These are phyloP conservation scores for Ascochyta rabiei DNA, from an alignment of 2,329 filamentous ascomycete genomes.

Conservation along the genomic window DNA sequence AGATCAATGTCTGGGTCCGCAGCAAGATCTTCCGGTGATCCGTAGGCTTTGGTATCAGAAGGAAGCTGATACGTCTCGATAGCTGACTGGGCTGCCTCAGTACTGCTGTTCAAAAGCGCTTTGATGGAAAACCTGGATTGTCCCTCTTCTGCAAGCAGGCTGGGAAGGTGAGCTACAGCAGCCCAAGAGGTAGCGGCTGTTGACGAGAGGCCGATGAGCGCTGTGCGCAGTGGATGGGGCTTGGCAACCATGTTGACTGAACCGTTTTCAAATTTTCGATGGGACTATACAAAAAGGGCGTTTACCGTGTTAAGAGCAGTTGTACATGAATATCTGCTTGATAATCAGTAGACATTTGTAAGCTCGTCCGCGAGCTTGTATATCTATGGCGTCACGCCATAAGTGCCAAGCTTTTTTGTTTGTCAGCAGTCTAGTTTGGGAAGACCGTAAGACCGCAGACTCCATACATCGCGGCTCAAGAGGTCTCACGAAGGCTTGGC, in stretches of 20 bases:
- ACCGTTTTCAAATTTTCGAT: not conserved
- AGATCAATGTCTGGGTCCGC: constrained; percentile 42
- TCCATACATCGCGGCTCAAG: not conserved
- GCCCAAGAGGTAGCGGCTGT: constrained; percentile 62
- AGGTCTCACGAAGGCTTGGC: not conserved
- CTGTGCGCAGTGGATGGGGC: constrained; percentile 1
- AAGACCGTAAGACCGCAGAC: not conserved
- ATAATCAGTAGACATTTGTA: constrained; percentile 7
- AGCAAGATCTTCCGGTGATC: constrained; percentile 50
- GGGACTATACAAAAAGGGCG: not conserved
- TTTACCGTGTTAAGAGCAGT: not conserved
- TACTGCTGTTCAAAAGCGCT: constrained; percentile 55
- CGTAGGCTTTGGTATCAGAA: constrained; percentile 52
- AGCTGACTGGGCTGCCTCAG: constrained; percentile 49
- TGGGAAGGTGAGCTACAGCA: constrained; percentile 62
- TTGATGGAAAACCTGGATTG: constrained; percentile 51
- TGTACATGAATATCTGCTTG: not conserved
- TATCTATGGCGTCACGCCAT: not conserved
- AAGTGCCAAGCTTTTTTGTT: not conserved
- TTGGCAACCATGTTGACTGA: not conserved
- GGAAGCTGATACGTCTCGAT: constrained; percentile 50
- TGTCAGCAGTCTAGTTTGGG: not conserved
- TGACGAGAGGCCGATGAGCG: constrained; percentile 63
- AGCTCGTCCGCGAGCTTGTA: not conserved
- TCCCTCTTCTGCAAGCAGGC: constrained; percentile 55